Evolutionary conservation across 345 rosid species (phyloP).

Genomic region (Gossypium anomalum): DNA sequence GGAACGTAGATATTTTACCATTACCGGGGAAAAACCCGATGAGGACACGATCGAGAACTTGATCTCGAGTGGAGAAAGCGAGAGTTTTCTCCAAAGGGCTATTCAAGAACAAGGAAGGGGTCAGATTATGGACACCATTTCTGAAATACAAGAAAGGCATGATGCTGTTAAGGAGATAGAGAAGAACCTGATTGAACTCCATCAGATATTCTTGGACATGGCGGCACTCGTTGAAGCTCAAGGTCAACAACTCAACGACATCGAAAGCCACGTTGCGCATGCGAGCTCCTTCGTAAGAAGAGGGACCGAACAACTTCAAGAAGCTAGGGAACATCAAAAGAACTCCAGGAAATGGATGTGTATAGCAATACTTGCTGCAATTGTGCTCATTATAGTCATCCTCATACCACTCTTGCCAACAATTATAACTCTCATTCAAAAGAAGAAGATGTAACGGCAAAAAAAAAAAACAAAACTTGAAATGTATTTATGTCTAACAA

Average conservation of each 20-base stretch:
- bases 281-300: slow-evolving; percentile 76
- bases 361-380: slow-evolving; percentile 47
- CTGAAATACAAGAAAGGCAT: slow-evolving; percentile 83
- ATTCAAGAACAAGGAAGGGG: slow-evolving; percentile 88
- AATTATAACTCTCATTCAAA: background rate
- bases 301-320: slow-evolving; percentile 64
- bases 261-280: slow-evolving; percentile 72
- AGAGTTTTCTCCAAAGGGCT: slow-evolving; percentile 74
- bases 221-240: slow-evolving; percentile 81
- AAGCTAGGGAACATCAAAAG: slow-evolving; percentile 67
- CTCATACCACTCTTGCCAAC: slow-evolving; percentile 46
- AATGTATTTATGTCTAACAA: slow-evolving; percentile 9
- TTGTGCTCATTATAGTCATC: slow-evolving; percentile 38
- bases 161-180: slow-evolving; percentile 86
- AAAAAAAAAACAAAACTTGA: background rate
- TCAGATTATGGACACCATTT: slow-evolving; percentile 69
- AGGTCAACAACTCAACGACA: slow-evolving; percentile 81
- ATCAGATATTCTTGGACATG: slow-evolving; percentile 87
- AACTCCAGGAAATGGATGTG: slow-evolving; percentile 75
- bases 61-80: slow-evolving; percentile 83
- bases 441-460: background rate
- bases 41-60: slow-evolving; percentile 75
- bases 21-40: slow-evolving; percentile 66
- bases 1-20: slow-evolving; percentile 71
- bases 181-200: slow-evolving; percentile 72